Conservation (phyloP, 2,329 filamentous ascomycete species). For the Paraphoma chrysanthemicola region DNA sequence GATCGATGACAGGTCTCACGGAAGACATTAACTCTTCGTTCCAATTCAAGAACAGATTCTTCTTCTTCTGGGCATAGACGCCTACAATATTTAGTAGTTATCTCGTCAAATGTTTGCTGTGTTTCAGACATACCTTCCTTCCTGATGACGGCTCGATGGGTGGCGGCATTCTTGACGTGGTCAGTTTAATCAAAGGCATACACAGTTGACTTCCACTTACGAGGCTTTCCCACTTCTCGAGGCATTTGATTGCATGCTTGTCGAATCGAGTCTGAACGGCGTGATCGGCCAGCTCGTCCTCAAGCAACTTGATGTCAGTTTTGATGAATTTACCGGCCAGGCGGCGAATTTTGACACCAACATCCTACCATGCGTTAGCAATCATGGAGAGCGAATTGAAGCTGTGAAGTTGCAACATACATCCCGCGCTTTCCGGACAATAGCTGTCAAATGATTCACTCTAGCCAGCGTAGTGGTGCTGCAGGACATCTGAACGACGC, state of each 20-base stretch:
- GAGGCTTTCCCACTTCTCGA: background rate
- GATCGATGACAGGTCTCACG: background rate
- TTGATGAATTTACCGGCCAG: background rate
- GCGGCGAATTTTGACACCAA: background rate
- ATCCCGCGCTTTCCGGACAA: conserved; percentile 7
- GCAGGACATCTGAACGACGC: conserved; percentile 24
- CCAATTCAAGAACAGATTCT: background rate
- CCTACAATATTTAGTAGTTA: too few relatives aligned
- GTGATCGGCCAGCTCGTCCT: background rate
- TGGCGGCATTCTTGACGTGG: conserved; percentile 1
- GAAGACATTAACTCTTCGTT: conserved; percentile 7
- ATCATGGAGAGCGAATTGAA: background rate
- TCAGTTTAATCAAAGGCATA: background rate
- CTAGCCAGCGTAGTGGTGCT: conserved; percentile 17
- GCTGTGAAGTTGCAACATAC: conserved; percentile 4
- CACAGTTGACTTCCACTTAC: background rate
- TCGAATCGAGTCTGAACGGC: background rate
- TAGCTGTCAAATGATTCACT: conserved; percentile 16
- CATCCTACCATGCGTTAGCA: background rate
- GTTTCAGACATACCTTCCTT: background rate
- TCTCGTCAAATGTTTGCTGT: background rate
- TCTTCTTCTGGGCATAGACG: conserved; percentile 8
- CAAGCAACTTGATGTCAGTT: background rate
- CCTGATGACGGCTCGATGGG: background rate
- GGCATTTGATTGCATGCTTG: background rate